Evolutionary conservation across 1,284 basidiomycete species (phyloP), one percentile per base, ranked within the genome.

Genomic region (Malassezia sympodialis): DNA sequence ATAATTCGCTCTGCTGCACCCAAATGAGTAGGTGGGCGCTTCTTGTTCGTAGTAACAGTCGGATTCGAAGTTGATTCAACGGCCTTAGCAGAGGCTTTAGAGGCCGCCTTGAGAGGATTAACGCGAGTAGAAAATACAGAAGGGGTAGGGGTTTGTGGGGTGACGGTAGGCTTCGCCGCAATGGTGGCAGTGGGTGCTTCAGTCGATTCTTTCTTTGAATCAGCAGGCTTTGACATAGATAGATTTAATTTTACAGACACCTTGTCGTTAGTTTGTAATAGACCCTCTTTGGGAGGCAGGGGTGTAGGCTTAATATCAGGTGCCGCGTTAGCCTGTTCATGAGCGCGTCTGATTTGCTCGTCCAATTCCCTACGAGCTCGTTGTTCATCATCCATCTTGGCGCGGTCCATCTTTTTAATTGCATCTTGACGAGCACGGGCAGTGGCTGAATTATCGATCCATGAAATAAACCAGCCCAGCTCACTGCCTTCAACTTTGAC

Each of bases 401-500:
- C 82, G 8, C 91, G 82, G 68, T 98, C 90, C 77, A 93, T 90
- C 80, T 94, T 94, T 83, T 30, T 90, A 87, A 76, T 88, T 86
- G 83, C 91, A 76, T 60, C 87, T 76, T 87, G 86, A 77, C 90
- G 86, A 6, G 87, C 87, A 28, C 96, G 79, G 3, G 94, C 90
- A 66, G 89, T 88, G 1, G 94, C 91, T 53, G 86, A 87, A 75
- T 82, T 96, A 76, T 99, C 94, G 58, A 98, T 87, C 93, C 94
- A 99, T 37, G 85, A 83, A 64, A 99, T 82, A 76, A 89, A 96
- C 84, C 89, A 90, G 3, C 91, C 93, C 77, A 96, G 90, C 77
- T 96, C 93, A 46, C 89, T 94, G 77, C 98, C 93, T 73, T 98
- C 93, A 21, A 96, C 94, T 62, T 87, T 82, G 3, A 85, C 88